Evolutionary conservation across 495 filamentous ascomycete genomes (phyloP).

Genomic region (Trypethelium eluteriae): DNA sequence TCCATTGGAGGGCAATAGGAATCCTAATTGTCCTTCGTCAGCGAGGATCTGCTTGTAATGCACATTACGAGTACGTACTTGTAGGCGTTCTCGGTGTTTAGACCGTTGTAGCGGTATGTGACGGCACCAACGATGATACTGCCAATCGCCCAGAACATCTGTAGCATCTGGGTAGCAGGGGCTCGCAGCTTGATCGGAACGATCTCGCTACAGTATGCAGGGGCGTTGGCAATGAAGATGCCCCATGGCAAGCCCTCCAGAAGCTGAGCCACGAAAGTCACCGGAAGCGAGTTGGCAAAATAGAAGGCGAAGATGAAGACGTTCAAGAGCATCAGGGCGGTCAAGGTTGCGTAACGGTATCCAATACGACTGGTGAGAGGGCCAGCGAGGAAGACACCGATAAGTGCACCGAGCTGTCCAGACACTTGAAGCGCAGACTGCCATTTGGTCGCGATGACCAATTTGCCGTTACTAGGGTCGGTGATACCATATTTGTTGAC

Average conservation of each 20-base stretch:
- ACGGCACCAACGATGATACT: constrained; percentile 27
- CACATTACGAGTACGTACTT: constrained; percentile 23
- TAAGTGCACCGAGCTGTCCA: constrained; percentile 25
- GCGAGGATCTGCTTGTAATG: constrained; percentile 8
- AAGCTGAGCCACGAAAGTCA: constrained; percentile 26
- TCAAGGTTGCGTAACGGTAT: constrained; percentile 23
- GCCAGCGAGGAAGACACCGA: constrained; percentile 27
- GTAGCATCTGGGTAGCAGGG: constrained; percentile 25
- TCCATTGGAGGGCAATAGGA: constrained; percentile 55
- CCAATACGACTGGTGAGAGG: constrained; percentile 25
- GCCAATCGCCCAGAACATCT: constrained; percentile 32
- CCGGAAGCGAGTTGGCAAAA: constrained; percentile 23
- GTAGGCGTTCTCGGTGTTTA: constrained; percentile 13
- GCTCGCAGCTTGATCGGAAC: constrained; percentile 28
- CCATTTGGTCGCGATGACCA: constrained; percentile 21
- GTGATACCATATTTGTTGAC: constrained; percentile 18
- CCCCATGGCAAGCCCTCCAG: constrained; percentile 30
- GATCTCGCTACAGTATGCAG: constrained; percentile 28
- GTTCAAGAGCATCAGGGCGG: constrained; percentile 27
- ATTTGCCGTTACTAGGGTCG: constrained; percentile 9
- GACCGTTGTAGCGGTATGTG: constrained; percentile 18
- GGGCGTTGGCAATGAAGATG: constrained; percentile 29
- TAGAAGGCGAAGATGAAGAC: constrained; percentile 30
- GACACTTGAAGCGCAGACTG: constrained; percentile 23
- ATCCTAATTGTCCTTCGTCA: constrained; percentile 18